Base-by-base conservation (phyloP, 306 rosid genomes). In the Lotus japonicus region DNA sequence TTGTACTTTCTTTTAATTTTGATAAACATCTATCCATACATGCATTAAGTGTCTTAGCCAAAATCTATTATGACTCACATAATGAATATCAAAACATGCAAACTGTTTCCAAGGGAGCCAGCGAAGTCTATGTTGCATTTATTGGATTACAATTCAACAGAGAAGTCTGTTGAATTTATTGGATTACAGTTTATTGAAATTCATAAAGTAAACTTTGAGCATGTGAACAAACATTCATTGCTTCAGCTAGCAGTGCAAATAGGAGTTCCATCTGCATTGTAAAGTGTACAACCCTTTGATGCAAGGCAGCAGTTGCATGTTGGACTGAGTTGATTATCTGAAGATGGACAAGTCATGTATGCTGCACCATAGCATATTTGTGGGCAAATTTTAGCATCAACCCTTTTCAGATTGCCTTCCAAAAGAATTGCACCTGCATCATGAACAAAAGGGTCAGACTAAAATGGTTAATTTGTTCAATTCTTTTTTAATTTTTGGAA, bases 261-360 rank as follows among this genome's bases (percentile, higher is more conserved):
- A 6, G 10, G 15, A 49, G 82, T 71, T 67, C 81, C 85, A 57
- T 84, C 76, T 2, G 31, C 10, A 0, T 19, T 1, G 46, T 76
- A 80, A 51, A 84, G 13, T 18, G 55, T 23, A 44, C 88, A 80
- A 4, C 85, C 85, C 0, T 7, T 15, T 11, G 62, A 7, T 16
- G 83, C 85, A n/a, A 77, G 33, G 63, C 85, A 84, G 10, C 85
- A 84, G 35, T 75, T 84, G 78, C 85, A 84, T 7, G 4, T 0
- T 49, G 88, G 82, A 17, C n/a, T 0, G 50, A 84, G 81, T 6
- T 58, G 1, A 14, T 57, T 31, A 10, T 81, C 88, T 7, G 85
- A 56, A 17, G 83, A 70, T n/a, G 79, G 74, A 43, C 88, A 84
- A 11, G 75, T 84, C 88, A 80, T 84, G 66, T 84, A 80, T 12